Evolutionary conservation across 768 basidiomycete species (phyloP).

Genomic region (Chalciporus sphaerocephalus): DNA sequence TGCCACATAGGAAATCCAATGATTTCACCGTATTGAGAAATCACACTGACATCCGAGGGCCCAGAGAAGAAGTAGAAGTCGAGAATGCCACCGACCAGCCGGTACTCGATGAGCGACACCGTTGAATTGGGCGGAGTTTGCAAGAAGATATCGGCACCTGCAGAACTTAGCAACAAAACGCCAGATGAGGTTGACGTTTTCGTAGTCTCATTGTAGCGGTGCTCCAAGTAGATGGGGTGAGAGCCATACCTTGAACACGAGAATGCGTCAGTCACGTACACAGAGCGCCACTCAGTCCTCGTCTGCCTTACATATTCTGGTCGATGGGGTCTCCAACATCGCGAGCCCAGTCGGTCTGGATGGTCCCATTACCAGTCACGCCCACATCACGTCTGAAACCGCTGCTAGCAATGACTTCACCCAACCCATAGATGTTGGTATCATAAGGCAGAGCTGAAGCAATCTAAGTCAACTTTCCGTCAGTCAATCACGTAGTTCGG

Average conservation of each 20-base stretch:
- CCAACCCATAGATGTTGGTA: conserved; percentile 75
- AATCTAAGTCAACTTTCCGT: conserved; percentile 36
- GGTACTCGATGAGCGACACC: conserved; percentile 66
- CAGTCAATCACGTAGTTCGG: neutral
- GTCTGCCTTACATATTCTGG: conserved; percentile 52
- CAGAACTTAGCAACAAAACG: conserved; percentile 67
- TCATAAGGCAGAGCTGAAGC: conserved; percentile 60
- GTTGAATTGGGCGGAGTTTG: conserved; percentile 51
- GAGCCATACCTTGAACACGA: conserved; percentile 53
- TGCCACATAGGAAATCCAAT: conserved; percentile 68
- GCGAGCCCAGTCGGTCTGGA: conserved; percentile 67
- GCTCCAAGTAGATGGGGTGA: conserved; percentile 70
- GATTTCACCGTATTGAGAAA: conserved; percentile 66
- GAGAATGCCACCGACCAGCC: conserved; percentile 68
- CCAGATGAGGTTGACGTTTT: conserved; percentile 62
- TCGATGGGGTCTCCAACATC: conserved; percentile 61
- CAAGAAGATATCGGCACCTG: conserved; percentile 69
- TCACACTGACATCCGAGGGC: conserved; percentile 45
- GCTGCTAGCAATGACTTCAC: conserved; percentile 66
- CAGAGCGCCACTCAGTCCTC: neutral
- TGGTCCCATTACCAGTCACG: conserved; percentile 46
- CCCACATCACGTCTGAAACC: conserved; percentile 63
- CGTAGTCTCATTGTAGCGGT: conserved; percentile 54
- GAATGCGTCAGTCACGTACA: neutral
- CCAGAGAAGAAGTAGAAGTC: conserved; percentile 79